Base-by-base conservation (phyloP, 1,284 basidiomycete species). In the Amylostereum areolatum region DNA sequence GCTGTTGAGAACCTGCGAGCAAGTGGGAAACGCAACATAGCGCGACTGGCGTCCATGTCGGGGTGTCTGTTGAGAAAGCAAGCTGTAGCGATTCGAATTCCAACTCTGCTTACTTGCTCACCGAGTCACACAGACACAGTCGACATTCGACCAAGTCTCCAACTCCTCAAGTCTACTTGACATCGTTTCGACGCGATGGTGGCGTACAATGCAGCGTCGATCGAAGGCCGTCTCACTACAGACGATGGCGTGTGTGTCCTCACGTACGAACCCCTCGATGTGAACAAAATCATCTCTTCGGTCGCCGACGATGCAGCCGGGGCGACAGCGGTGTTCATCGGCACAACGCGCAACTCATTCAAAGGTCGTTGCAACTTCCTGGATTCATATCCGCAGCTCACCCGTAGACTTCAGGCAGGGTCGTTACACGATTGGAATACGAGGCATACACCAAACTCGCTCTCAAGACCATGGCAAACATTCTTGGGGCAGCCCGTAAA, bases 391-490 rank as follows among this genome's bases (percentile, higher is more conserved):
- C 5, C 32, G 28, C 18, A 42, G 52, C 29, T 36, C 24, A 31
- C n/a, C n/a, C 31, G 6, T 34, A 28, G n/a, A 28, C 3, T 48
- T 9, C 57, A 92, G 89, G 84, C 48, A 89, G 84, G 57, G 61
- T 67, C 8, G 89, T 93, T 31, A 81, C 78, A 25, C 78, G 78
- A 42, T 71, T 93, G 32, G 88, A 91, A 62, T 93, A 92, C 60
- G 82, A 87, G 65, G 86, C 89, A 5, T 94, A 94, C 67, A 84
- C 82, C 54, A 83, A 83, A 55, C 71, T 93, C 24, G 90, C 91
- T 1, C 80, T 93, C 57, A 89, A 85, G 65, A 91, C 89, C 5
- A 81, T 92, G 74, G 66, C 70, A 31, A 66, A 73, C 49, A 85
- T 89, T 57, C 63, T 87, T 42, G 66, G 64, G 45, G 63, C 72